A percentile compares a stretch with the other conserved stretches of the same genome.
Conservation (phyloP, 2,329 filamentous ascomycete species). For the Emergomyces pasteurianus region DNA sequence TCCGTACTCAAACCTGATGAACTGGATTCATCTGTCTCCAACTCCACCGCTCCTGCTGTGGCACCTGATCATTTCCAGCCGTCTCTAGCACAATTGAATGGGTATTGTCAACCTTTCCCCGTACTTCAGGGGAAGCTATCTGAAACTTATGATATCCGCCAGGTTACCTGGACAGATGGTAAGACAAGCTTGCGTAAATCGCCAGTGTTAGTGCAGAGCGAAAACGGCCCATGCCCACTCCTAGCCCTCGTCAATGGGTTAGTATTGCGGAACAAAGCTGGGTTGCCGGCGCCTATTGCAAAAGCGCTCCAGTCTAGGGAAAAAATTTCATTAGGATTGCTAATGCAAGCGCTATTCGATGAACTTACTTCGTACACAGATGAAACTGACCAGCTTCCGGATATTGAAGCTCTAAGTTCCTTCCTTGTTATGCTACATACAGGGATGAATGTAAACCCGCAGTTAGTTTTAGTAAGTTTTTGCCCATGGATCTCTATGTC, state of each 20-base stretch:
- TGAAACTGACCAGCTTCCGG: slow-evolving; percentile 59
- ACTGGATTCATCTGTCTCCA: background rate
- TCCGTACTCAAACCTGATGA: background rate
- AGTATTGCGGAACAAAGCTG: slow-evolving; percentile 64
- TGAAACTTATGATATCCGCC: slow-evolving; percentile 89
- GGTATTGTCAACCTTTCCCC: background rate
- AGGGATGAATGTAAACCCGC: slow-evolving; percentile 95
- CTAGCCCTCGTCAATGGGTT: slow-evolving; percentile 89
- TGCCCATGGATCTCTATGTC: background rate
- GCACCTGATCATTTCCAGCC: background rate
- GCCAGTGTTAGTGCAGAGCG: slow-evolving; percentile 82
- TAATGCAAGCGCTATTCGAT: slow-evolving; percentile 84
- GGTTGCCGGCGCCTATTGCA: slow-evolving; percentile 57
- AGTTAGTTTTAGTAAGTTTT: slow-evolving; percentile 52
- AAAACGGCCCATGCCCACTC: slow-evolving; percentile 86
- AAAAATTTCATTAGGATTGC: slow-evolving; percentile 71
- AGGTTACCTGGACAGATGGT: slow-evolving; percentile 71
- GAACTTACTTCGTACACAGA: slow-evolving; percentile 73
- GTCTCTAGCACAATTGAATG: background rate
- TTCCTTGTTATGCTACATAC: slow-evolving; percentile 86
- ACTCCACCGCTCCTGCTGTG: background rate
- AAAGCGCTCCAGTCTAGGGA: slow-evolving; percentile 69
- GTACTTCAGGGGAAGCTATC: slow-evolving; percentile 2
- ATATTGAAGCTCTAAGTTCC: slow-evolving; percentile 74
- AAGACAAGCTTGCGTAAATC: slow-evolving; percentile 56